Evolutionary conservation across 192 early-diverging fungal species (phyloP), one percentile per base, ranked within the genome.

Genomic region (Mortierella antarctica): DNA sequence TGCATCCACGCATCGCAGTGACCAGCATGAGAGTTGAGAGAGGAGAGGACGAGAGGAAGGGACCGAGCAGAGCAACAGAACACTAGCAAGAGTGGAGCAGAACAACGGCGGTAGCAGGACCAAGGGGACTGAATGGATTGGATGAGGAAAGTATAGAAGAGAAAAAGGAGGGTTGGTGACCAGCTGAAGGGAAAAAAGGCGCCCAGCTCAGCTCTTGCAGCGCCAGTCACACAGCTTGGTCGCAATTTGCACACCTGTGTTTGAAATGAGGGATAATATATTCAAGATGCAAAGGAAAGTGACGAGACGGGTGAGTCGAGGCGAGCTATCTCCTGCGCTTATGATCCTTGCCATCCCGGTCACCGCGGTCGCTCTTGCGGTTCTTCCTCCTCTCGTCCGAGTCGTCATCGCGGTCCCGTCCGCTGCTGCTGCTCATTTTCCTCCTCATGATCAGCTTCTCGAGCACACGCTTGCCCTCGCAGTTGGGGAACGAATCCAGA

Each of bases 381-480:
- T 51, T 79, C 75, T 79, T 79, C 52, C 65, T 71, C 57, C 65
- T 46, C 2, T 70, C 70, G 11, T 80, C 70, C 41, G 70, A 62
- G 20, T 47, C 55, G 0, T 62, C 70, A 47, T 64, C 70, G 48
- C 72, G 41, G 51, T 72, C 65, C 48, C 65, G 57, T 44, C 83
- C 83, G 7, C 83, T 81, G 60, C 89, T 69, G 51, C 71, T 42
- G n/a, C 68, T 67, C 62, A 77, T 14, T 50, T 81, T 73, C 63
- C 85, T 84, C 85, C 87, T 89, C 69, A 85, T 82, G 20, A 90
- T 82, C 61, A 95, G 78, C 81, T 91, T 88, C 71, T 95, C 89
- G 17, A 98, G 74, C 50, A 89, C 93, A 57, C 95, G 92, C 83
- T 93, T 93, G 73, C 92, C 95, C 74, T 98, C 95, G 67, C 96